These are phyloP conservation scores for Termitomyces heimii DNA, from an alignment of 768 basidiomycete species.

Conservation along the genomic window DNA sequence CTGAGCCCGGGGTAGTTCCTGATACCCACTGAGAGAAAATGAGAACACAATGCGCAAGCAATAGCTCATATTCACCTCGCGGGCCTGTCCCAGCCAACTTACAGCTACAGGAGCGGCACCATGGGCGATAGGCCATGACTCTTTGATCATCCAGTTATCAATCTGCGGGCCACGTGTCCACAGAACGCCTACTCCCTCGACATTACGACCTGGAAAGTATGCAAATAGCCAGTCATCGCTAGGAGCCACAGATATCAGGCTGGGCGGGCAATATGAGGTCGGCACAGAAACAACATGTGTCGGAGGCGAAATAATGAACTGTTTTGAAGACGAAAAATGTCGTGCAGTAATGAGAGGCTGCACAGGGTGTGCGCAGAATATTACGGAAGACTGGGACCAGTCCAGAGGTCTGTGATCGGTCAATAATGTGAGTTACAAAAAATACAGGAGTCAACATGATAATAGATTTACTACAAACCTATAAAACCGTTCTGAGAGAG, in stretches of 20 bases:
- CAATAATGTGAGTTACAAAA: not conserved
- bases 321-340: constrained; percentile 65
- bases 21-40: constrained; percentile 45
- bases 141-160: constrained; percentile 56
- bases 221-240: constrained; percentile 65
- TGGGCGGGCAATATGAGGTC: constrained; percentile 52
- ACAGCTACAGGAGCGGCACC: constrained; percentile 56
- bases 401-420: constrained; percentile 47
- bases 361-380: constrained; percentile 63
- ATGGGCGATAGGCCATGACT: constrained; percentile 47
- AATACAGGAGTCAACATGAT: not conserved
- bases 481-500: constrained; percentile 49
- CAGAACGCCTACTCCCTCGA: constrained; percentile 56
- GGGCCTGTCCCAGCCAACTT: constrained; percentile 51
- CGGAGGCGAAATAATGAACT: constrained; percentile 55
- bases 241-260: constrained; percentile 54
- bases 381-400: constrained; percentile 65
- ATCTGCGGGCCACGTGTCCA: constrained; percentile 57
- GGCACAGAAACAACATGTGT: constrained; percentile 39
- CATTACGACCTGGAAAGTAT: constrained; percentile 57
- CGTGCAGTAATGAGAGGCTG: constrained; percentile 56
- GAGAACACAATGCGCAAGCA: not conserved
- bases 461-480: constrained; percentile 31
- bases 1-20: constrained; percentile 32
- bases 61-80: constrained; percentile 39